phyloP scores from a whole-genome alignment of 345 rosid genomes.

The Microcos paniculata region DNA sequence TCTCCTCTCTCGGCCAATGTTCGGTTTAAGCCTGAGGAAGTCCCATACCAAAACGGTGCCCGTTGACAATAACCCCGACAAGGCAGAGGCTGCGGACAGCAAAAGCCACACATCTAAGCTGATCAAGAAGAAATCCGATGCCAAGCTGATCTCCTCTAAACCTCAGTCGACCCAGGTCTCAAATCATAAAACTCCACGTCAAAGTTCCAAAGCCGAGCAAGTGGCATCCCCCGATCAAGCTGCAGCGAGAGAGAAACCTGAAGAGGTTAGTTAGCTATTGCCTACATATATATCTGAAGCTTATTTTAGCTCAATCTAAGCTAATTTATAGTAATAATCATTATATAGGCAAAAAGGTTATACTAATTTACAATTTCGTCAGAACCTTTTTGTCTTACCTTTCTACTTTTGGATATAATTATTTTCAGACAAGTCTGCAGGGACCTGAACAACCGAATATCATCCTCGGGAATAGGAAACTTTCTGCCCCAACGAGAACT shows the following conservation, averaged over 20 bases:
- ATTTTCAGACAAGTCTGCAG: conserved; percentile 29
- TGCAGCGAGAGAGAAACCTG: not conserved
- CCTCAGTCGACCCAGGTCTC: not conserved
- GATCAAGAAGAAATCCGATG: conserved; percentile 16
- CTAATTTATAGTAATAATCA: not conserved
- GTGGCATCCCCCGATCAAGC: not conserved
- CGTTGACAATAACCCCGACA: conserved; percentile 27
- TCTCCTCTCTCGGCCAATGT: conserved; percentile 28
- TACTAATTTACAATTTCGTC: conserved; percentile 15
- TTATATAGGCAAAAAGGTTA: conserved; percentile 15
- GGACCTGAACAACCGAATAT: conserved; percentile 18
- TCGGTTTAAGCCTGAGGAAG: conserved; percentile 28
- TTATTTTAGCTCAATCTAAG: not conserved
- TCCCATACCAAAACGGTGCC: conserved; percentile 46
- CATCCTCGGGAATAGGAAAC: conserved; percentile 26
- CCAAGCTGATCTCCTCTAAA: not conserved
- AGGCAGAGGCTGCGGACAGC: not conserved
- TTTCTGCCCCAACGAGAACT: conserved; percentile 21
- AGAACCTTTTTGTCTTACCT: not conserved
- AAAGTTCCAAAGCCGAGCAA: conserved; percentile 2
- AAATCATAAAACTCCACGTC: not conserved
- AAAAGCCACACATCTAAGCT: conserved; percentile 9
- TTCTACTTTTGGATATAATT: not conserved
- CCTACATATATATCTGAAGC: not conserved
- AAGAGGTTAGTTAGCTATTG: not conserved